Conservation (phyloP, 495 filamentous ascomycete species). For the Lasiosphaeriaceae sp. region DNA sequence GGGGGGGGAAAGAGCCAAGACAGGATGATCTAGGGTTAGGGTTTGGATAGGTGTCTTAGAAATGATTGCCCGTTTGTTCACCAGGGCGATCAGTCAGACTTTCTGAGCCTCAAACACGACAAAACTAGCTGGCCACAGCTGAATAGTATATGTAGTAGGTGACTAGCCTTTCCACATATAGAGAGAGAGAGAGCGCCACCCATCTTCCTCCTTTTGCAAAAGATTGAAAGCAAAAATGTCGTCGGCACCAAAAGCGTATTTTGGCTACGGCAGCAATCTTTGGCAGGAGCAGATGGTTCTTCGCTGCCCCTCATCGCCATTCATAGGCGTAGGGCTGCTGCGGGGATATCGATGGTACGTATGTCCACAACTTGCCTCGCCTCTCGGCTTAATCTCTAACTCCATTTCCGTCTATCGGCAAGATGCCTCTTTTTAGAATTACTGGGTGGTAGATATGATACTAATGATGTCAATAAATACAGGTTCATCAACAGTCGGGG, state of each 20-base stretch:
- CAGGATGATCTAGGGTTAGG: neutral
- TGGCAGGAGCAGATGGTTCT: constrained; percentile 35
- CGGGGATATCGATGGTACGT: constrained; percentile 27
- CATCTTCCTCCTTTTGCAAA: neutral
- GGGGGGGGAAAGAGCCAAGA: too few species aligned
- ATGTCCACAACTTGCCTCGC: neutral
- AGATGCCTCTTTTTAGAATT: too few species aligned
- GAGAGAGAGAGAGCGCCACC: too few species aligned
- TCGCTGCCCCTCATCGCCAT: constrained; percentile 35
- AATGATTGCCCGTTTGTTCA: neutral
- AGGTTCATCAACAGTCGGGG: constrained; percentile 41
- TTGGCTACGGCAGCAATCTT: constrained; percentile 43
- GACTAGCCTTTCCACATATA: too few species aligned
- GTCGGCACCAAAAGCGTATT: constrained; percentile 23
- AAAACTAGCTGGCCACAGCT: too few species aligned
- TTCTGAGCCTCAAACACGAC: neutral
- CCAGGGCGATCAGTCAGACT: neutral
- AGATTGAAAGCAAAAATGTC: neutral
- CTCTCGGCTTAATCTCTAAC: too few species aligned
- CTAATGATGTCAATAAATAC: neutral
- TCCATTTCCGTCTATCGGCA: too few species aligned
- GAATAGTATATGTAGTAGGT: too few species aligned
- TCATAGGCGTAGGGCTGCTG: constrained; percentile 35
- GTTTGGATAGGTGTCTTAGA: neutral
- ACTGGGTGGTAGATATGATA: neutral